A percentile compares a stretch with the other conserved stretches of the same genome.
These are phyloP conservation scores for Fraxinus dipetala DNA, from an alignment of 305 asterid genomes.

Conservation along the genomic window DNA sequence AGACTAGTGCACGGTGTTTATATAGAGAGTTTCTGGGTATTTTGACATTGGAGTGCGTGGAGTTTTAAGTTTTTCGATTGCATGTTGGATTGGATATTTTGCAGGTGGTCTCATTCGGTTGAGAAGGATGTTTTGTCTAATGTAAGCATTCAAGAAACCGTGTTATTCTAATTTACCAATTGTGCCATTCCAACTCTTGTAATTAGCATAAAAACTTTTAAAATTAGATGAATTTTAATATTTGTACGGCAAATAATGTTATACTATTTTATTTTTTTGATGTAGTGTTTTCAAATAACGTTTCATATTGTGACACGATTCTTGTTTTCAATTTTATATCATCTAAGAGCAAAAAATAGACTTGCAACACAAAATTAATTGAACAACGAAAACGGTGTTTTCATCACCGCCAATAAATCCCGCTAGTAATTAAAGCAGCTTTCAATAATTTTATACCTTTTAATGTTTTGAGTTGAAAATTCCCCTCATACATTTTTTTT, in stretches of 20 bases:
- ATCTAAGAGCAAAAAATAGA: neutral
- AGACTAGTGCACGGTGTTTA: slow-evolving; percentile 19
- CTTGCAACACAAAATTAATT: neutral
- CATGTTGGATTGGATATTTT: slow-evolving; percentile 24
- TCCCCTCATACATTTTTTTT: neutral
- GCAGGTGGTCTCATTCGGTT: slow-evolving; percentile 28
- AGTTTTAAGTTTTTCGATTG: neutral
- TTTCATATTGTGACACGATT: neutral
- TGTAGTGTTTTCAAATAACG: neutral
- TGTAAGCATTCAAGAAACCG: neutral
- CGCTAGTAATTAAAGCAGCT: neutral
- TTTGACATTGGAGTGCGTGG: neutral
- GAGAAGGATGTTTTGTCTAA: neutral
- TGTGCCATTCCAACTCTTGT: neutral
- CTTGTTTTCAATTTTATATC: neutral
- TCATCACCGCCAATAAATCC: neutral
- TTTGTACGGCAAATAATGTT: neutral
- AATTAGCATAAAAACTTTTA: neutral
- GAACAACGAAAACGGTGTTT: neutral
- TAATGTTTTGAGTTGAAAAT: neutral
- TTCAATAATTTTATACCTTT: neutral
- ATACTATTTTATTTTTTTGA: neutral
- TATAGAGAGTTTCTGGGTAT: slow-evolving; percentile 28
- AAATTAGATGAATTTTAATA: neutral
- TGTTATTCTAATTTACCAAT: neutral